Evolutionary conservation across 257 asterid species (phyloP), one percentile per base, ranked within the genome.

Genomic region (Solanum ahanhuiri): DNA sequence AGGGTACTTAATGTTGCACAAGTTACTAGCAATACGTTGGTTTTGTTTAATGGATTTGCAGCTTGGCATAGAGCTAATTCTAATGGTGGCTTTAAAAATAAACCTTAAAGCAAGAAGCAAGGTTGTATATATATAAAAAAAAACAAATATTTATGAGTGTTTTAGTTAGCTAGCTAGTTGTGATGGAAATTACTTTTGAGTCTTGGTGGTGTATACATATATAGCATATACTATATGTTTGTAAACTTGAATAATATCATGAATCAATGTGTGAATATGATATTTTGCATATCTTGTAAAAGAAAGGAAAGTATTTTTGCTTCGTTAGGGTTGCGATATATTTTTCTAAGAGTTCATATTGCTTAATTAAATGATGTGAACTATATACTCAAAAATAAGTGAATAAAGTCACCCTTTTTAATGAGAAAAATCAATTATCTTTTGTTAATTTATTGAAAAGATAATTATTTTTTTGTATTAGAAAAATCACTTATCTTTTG

Each of bases 1-100:
- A 94, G 88, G 91, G 94, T 94, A 10, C 84, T 92, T 34, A 93
- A 94, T 83, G 94, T 94, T 39, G 91, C 91, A 15, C 92, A 94
- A 31, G 88, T 76, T 8, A 93, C 93, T 22, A 94, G 94, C 71
- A 91, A 88, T 89, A 92, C 95, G 7, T 63, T 94, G 7, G 95
- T 92, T 79, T 88, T 94, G 85, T 92, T 94, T 71, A 90, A 91
- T 28, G 88, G 93, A 64, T 93, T 88, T 89, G 96, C 91, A 5
- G 93, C 92, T 1, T 90, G 91, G 54, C 92, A 91, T 35, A 85
- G 63, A 63, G 90, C 91, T 20, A 77, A 77, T 43, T 77, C 63
- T 43, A 77, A 77, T 76, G 58, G 63, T 76, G 30, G 63, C 63
- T 41, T 12, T 23, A 14, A 77, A 77, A 43, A 14, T 23, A 20